phyloP scores from a whole-genome alignment of 2,329 filamentous ascomycete genomes.

The Incumbomyces delicatus region DNA sequence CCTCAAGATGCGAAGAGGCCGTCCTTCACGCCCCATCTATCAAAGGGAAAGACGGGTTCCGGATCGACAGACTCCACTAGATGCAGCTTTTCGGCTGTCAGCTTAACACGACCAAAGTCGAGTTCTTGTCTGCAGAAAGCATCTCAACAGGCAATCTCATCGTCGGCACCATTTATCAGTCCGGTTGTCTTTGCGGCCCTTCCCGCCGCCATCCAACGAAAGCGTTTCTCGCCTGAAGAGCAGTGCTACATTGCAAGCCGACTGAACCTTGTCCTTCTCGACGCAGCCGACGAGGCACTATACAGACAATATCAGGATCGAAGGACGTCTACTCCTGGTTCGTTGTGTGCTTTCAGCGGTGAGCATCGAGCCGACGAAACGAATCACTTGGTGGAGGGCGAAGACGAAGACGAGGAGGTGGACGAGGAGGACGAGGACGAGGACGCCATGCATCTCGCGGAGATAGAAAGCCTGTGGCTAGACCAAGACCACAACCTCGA shows the following conservation, averaged over 20 bases:
- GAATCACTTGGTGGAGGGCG: not conserved
- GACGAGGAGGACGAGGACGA: constrained; percentile 15
- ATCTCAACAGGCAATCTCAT: constrained; percentile 5
- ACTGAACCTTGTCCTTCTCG: constrained; percentile 44
- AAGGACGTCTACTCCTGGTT: constrained; percentile 3
- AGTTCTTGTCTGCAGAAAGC: not conserved
- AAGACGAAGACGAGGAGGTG: constrained; percentile 9
- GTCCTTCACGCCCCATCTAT: constrained; percentile 2
- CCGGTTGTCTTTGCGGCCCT: constrained; percentile 48
- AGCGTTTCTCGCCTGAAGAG: constrained; percentile 63
- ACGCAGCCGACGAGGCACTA: constrained; percentile 50
- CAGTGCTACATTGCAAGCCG: constrained; percentile 51
- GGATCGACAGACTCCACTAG: not conserved
- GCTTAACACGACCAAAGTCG: not conserved
- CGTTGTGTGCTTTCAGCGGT: too few relatives aligned
- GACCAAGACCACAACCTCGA: constrained; percentile 65
- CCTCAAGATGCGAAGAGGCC: constrained; percentile 1
- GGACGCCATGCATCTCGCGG: constrained; percentile 40
- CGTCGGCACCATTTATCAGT: constrained; percentile 8
- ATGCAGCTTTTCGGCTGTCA: constrained; percentile 5
- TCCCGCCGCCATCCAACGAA: constrained; percentile 62
- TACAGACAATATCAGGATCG: constrained; percentile 35
- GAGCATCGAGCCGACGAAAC: too few relatives aligned
- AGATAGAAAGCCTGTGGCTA: constrained; percentile 64
- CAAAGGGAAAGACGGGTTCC: constrained; percentile 3